Base-by-base conservation (phyloP, 2,329 filamentous ascomycete species). In the Microcyclospora pomicola region DNA sequence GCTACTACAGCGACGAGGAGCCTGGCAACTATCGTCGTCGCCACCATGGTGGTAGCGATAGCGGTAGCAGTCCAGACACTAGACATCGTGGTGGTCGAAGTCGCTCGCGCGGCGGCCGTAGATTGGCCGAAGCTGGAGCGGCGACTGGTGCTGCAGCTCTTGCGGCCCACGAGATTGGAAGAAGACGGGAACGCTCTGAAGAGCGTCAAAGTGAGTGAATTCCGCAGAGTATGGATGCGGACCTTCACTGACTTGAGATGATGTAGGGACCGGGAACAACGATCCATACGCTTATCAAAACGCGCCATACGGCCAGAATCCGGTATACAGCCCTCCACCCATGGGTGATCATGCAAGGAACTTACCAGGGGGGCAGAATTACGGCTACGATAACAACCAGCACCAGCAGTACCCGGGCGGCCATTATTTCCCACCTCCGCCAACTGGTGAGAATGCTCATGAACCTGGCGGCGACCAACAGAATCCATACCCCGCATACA, bases 111-210 rank as follows among this genome's bases (percentile, higher is more conserved):
- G 64, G 67, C 19, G 67, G 63, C 41, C 61, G 65, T 37, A 64
- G 66, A 41, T 62, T 72, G 16, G 72, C 71, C 14, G 68, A 67
- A 42, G 69, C 69, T 16, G 73, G 70, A 16, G 64, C 72, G 19
- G 72, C 72, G 36, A 73, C 73, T 42, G 71, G 69, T 36, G 71
- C 67, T 14, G 70, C 69, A 36, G 73, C 69, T 15, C 59, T 72
- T 33, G 52, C 50, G 10, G 72, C 72, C 12, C 68, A 74, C 50
- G 71, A 76, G 50, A 66, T 70, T 48, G 64, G 67, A 15, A 71
- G 73, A 59, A 60, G 65, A 37, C 67, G 69, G 42, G 70, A 75
- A 47, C 67, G 68, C 36, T 74, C 70, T 58, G 69, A 68, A 50
- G 30, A 37, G 15, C 27, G 35, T 31, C 30, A 63, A 64, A 27